phyloP scores from a whole-genome alignment of 768 basidiomycete species.

The Rhodosporidiobolus sp. region DNA sequence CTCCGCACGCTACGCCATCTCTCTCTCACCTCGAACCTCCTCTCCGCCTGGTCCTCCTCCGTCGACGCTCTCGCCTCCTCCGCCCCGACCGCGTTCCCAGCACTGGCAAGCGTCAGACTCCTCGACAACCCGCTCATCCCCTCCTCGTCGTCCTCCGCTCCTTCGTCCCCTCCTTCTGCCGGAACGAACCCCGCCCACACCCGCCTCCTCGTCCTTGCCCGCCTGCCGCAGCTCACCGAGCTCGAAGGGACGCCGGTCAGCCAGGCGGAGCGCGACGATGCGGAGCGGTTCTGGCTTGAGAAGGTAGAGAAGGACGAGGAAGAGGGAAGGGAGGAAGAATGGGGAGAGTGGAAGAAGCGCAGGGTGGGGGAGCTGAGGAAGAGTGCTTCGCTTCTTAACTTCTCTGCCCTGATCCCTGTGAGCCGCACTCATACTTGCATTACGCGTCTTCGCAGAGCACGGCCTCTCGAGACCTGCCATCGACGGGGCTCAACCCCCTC shows the following conservation, averaged over 20 bases:
- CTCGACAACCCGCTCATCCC: slow-evolving; percentile 62
- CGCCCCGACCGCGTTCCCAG: slow-evolving; percentile 56
- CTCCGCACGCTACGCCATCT: slow-evolving; percentile 53
- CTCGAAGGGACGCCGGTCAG: slow-evolving; percentile 75
- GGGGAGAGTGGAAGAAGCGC: slow-evolving; percentile 37
- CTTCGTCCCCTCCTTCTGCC: background rate
- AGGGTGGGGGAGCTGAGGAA: slow-evolving; percentile 64
- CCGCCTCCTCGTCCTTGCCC: slow-evolving; percentile 65
- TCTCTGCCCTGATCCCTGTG: too few relatives aligned
- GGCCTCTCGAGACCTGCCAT: too few relatives aligned
- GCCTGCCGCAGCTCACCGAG: slow-evolving; percentile 60
- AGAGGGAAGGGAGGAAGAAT: background rate
- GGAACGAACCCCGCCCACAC: slow-evolving; percentile 51
- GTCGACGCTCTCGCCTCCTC: slow-evolving; percentile 58
- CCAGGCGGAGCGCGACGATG: slow-evolving; percentile 67
- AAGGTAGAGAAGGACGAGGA: slow-evolving; percentile 56
- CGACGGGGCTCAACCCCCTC: too few relatives aligned
- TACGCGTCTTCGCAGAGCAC: background rate
- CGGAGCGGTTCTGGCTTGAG: slow-evolving; percentile 78
- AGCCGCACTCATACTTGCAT: background rate
- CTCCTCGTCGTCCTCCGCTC: slow-evolving; percentile 51
- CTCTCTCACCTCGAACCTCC: slow-evolving; percentile 61
- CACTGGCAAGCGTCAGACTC: slow-evolving; percentile 61
- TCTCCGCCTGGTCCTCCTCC: slow-evolving; percentile 59
- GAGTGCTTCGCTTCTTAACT: slow-evolving; percentile 7